Evolutionary conservation across 169 alveolate genomes (phyloP), one percentile per base, ranked within the genome.

Genomic region (Perkinsus marinus): DNA sequence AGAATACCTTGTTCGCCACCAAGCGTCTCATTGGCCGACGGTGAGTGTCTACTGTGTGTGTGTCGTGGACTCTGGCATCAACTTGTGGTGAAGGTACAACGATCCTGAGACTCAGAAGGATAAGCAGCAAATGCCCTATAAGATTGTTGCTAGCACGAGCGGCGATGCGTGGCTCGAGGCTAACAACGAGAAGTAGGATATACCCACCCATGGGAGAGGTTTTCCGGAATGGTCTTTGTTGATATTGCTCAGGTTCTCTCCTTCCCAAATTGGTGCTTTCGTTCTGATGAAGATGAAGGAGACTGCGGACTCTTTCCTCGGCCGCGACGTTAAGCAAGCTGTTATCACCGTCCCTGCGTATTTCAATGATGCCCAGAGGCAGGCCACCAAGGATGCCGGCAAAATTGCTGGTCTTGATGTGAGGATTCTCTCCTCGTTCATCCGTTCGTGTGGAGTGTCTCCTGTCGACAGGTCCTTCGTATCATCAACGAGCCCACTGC

Each of bases 401-500:
- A 96, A 96, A 91, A 98, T 98, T 91, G 98, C 99, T 22, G 99
- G 99, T 30, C 95, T 98, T 68, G 98, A 97, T 43, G 99, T 95
- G n/a, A n/a, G 89, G 47, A n/a, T n/a, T n/a, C n/a, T n/a, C 22
- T 57, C 34, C 7, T 7, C 79, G 22, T 57, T 57, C 79, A 57
- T 16, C 34, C 9, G 39, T 6, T 39, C 43, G 2, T 41, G 19
- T 41, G 46, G 46, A 41, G 43, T 39, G 26, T 41, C 36, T 9
- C 6, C 34, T n/a, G 38, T 38, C 22, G 38, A 0, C 30, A 39
- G 38, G 38, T 94, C 22, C 93, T 96, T 92, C 97, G 99, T 92
- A 99, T 98, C 94, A 98, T 99, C 93, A 99, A 99, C 96, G 99
- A 99, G 95, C 99, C 99, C 39, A 98, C 99, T 0, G 99, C 99